Conservation (phyloP, 2,329 filamentous ascomycete species). For the Whalleya microplaca region DNA sequence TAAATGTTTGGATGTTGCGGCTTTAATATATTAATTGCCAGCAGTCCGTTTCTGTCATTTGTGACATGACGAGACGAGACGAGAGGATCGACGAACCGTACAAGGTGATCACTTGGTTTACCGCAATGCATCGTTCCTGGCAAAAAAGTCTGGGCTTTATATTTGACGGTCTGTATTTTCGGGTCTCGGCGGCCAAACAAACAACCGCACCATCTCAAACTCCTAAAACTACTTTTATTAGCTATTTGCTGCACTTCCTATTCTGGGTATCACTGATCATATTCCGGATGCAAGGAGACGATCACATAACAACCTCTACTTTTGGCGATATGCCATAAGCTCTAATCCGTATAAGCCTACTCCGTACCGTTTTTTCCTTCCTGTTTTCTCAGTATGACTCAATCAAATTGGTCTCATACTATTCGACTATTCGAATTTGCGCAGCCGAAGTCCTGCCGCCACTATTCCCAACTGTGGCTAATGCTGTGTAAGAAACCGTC, state of each 20-base stretch:
- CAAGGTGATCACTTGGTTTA: neutral
- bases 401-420: neutral
- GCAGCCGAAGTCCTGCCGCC: neutral
- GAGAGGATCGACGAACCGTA: neutral
- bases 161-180: constrained; percentile 2
- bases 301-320: neutral
- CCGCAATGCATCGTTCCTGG: neutral
- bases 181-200: constrained; percentile 25
- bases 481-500: no score
- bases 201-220: no score
- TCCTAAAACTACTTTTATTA: constrained; percentile 13
- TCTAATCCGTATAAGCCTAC: neutral
- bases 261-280: neutral
- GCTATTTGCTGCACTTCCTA: constrained; percentile 2
- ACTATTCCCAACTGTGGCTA: neutral
- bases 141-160: no score
- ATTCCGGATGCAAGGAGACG: neutral
- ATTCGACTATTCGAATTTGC: neutral
- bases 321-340: neutral
- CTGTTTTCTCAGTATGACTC: neutral
- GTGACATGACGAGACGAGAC: neutral
- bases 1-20: neutral
- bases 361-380: neutral
- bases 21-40: neutral
- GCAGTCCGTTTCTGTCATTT: neutral